Evolutionary conservation across 225 moss, liverwort and hornwort genomes (phyloP).

Genomic region (Antitrichia curtipendula): DNA sequence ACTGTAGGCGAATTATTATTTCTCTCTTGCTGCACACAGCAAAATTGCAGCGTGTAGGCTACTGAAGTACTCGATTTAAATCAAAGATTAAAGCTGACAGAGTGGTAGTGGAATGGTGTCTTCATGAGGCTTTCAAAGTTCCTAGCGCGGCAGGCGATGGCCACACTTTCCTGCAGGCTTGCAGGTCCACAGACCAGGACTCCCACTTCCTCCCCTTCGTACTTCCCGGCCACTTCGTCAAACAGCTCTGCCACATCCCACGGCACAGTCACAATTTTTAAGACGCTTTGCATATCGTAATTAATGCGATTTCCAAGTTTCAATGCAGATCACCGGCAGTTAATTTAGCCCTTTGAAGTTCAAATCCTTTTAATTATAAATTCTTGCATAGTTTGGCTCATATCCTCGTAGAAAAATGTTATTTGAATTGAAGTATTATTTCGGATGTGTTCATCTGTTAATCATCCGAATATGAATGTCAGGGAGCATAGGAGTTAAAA

Average conservation of each 20-base stretch:
- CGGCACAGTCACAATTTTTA: background rate
- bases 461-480: background rate
- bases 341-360: background rate
- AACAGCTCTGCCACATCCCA: background rate
- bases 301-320: background rate
- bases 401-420: no score
- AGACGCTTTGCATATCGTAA: no score
- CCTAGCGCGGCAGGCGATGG: constrained; percentile 13
- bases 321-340: no score
- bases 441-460: background rate
- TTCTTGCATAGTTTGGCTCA: background rate
- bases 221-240: background rate
- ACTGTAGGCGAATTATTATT: background rate
- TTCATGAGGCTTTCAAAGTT: constrained; percentile 13
- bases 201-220: constrained; percentile 18
- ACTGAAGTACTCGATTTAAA: no score
- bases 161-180: constrained; percentile 23
- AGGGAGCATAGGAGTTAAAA: background rate
- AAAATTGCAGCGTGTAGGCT: background rate
- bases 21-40: background rate
- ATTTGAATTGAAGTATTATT: background rate
- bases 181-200: constrained; percentile 18
- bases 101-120: constrained; percentile 28
- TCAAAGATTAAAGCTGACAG: constrained; percentile 29
- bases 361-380: no score